phyloP scores from a whole-genome alignment of 495 filamentous ascomycete species.

The Chaetomium fimeti region DNA sequence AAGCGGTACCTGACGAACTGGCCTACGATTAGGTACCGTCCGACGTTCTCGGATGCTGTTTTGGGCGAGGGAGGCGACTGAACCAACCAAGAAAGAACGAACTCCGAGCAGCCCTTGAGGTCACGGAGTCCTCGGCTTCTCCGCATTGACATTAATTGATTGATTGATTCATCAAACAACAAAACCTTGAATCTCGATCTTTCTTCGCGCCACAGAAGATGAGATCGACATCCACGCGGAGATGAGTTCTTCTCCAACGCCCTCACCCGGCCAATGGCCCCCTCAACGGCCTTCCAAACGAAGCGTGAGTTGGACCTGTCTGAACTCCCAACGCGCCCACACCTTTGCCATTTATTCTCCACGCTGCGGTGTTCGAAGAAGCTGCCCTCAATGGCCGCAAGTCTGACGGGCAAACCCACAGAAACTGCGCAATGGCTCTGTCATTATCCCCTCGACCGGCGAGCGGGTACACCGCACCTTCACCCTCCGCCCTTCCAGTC shows the following conservation, averaged over 20 bases:
- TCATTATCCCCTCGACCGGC: conserved; percentile 59
- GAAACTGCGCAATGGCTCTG: conserved; percentile 61
- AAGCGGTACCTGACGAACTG: not conserved
- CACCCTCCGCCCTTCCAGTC: conserved; percentile 47
- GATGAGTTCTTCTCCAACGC: conserved; percentile 37
- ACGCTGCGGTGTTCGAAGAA: not conserved
- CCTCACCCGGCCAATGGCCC: conserved; percentile 35
- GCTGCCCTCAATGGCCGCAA: not conserved
- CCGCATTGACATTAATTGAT: not conserved
- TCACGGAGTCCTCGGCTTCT: not conserved
- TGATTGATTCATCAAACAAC: not conserved
- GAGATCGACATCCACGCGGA: conserved; percentile 8
- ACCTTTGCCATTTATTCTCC: not conserved
- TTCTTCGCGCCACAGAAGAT: conserved; percentile 1
- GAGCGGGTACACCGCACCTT: conserved; percentile 59
- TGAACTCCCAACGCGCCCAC: not conserved
- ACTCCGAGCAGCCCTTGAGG: not conserved
- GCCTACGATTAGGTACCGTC: no score
- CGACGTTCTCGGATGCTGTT: not conserved
- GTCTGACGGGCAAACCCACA: conserved; percentile 22
- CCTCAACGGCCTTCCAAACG: conserved; percentile 39
- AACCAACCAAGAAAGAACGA: conserved; percentile 11
- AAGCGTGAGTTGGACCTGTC: conserved; percentile 30
- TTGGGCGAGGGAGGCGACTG: not conserved
- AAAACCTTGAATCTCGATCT: not conserved